Evolutionary conservation across 2,329 filamentous ascomycete species (phyloP), one percentile per base, ranked within the genome.

Genomic region (Trichoderma atrobrunneum): DNA sequence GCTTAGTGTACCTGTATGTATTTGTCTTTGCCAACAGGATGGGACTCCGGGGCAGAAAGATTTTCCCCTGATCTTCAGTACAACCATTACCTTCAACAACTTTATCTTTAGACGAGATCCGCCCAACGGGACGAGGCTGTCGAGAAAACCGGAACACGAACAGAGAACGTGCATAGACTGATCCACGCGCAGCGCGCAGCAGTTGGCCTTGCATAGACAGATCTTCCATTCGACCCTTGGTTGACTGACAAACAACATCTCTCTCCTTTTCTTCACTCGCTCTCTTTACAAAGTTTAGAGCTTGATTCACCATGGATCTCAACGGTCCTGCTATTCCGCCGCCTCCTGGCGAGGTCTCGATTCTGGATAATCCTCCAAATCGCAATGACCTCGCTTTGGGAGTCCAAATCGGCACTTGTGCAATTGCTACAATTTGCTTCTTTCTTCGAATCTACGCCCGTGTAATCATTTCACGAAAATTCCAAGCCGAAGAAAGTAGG

Each of bases 331-430:
- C 64, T 14, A 67, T 67, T 26, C 48, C 64, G 10, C 18, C 64
- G 26, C 64, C 64, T 24, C n/a, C 64, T 56, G 64, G 64, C 10
- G 48, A 67, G 51, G 48, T 57, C 30, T 67, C 64, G 28, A 67
- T 36, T n/a, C 32, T 67, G 5, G 64, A 67, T 34, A 57, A 67
- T 12, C 64, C 64, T 18, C 51, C 64, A 11, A 67, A 67, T 8
- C 28, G 32, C 48, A 67, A 67, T 28, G n/a, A 21, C 10, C 43
- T 67, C 10, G 64, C 64, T 28, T 32, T 67, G 28, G 64, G 43
- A 24, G 48, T 67, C 14, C 51, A 36, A 5, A 11, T 51, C 14
- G 34, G 34, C 21, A 56, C 48, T 32, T 67, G 28, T 12, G 43
- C 32, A 7, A 8, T 67, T 14, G n/a, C 64, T 7, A 39, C 43